Percentiles rank a stretch among this genome's conserved stretches.
phyloP scores from a whole-genome alignment of 306 rosid genomes.

The Luffa aegyptiaca region DNA sequence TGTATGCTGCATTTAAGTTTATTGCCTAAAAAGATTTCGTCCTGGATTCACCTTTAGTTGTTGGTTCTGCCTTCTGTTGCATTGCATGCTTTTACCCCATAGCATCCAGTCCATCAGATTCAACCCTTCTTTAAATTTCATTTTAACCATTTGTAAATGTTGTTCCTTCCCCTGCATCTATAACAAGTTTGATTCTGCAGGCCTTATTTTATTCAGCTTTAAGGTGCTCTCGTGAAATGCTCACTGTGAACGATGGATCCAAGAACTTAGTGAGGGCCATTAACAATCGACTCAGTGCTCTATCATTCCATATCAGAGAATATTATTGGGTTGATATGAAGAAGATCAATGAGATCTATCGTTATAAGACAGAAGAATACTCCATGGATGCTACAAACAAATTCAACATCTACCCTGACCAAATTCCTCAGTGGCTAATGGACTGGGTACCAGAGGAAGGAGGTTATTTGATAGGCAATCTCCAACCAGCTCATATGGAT shows the following conservation, averaged over 20 bases:
- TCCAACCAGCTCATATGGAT: conserved; percentile 99
- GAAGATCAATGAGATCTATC: conserved; percentile 84
- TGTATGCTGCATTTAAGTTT: background rate
- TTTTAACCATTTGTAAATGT: background rate
- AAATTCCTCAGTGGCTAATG: conserved; percentile 87
- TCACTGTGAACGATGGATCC: conserved; percentile 47
- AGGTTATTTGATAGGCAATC: conserved; percentile 80
- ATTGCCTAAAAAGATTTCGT: background rate
- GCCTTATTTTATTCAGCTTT: conserved; percentile 92
- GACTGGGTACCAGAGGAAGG: conserved; percentile 96
- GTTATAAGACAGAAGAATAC: conserved; percentile 93
- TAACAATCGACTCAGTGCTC: conserved; percentile 78
- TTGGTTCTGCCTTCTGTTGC: background rate
- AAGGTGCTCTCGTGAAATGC: conserved; percentile 78
- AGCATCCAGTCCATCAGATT: background rate
- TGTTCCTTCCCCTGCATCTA: background rate
- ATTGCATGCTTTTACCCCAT: background rate
- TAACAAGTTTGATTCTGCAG: conserved; percentile 29
- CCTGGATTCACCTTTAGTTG: background rate
- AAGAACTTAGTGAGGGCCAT: conserved; percentile 61
- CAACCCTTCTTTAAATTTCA: background rate
- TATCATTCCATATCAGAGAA: conserved; percentile 88
- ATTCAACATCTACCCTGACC: conserved; percentile 96
- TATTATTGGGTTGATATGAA: conserved; percentile 89
- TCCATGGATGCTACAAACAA: conserved; percentile 81